Evolutionary conservation across 371 early-diverging fungal species (phyloP), one percentile per base, ranked within the genome.

Genomic region (Circinella umbellata): DNA sequence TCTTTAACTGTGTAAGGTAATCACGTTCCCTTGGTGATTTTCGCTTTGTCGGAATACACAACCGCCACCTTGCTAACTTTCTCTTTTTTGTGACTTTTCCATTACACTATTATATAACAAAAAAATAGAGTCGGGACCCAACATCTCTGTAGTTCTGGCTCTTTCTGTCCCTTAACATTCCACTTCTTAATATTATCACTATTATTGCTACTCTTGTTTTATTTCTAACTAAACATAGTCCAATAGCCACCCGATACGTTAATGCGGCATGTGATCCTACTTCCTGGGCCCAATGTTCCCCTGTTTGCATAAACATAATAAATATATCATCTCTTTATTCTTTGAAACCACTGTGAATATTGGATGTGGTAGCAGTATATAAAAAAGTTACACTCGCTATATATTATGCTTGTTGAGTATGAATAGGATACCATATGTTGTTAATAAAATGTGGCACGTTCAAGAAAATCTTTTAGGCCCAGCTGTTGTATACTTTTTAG

Each of bases 261-360:
- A n/a, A 18, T 54, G 54, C 54, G 47, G 54, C 54, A 54, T 54
- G 54, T 54, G 54, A 54, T 54, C 54, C 54, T 20, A 54, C 54
- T 54, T 54, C 54, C 54, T 54, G 54, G 54, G 54, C 27, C 27
- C 27, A 27, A 27, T 1, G 27, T 27, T 14, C 54, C 54, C 54
- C 54, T 54, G 10, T 10, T 54, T 20, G 54, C 54, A 54, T 54
- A n/a, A 10, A n/a, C 7, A 54, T 18, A 14, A 54, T 54, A 47
- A 47, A 15, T 47, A 3, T 47, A 47, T 47, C 47, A 47, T 47
- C 47, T 47, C 47, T 47, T 47, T 15, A 10, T 54, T 54, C n/a
- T 18, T 54, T 54, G 54, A 54, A 54, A 54, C 54, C 8, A 15
- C 47, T 47, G 47, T 47, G 47, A 47, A 47, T 10, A 54, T 7